A percentile compares a stretch with the other conserved stretches of the same genome.
Conservation (phyloP, 257 asterid species). For the Rubia yunnanensis region DNA sequence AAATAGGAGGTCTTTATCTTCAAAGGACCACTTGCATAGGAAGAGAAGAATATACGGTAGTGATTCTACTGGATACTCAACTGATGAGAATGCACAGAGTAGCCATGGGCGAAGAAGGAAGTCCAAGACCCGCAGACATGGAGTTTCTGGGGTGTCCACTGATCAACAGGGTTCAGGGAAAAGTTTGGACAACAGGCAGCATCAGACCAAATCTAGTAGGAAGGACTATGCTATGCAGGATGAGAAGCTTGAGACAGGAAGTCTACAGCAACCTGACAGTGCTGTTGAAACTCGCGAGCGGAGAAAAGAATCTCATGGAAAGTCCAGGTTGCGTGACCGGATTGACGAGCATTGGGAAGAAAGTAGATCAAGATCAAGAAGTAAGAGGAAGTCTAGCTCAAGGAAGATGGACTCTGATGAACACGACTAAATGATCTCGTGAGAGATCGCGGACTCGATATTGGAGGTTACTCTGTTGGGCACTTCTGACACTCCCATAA, state of each 20-base stretch:
- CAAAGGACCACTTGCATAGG: slow-evolving; percentile 28
- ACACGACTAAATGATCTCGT: background rate
- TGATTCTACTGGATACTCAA: slow-evolving; percentile 18
- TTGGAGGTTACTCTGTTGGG: background rate
- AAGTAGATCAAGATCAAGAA: background rate
- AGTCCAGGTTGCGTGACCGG: background rate
- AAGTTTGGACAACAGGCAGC: background rate
- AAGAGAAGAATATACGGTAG: slow-evolving; percentile 18
- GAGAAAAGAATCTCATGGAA: slow-evolving; percentile 8
- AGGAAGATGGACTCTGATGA: slow-evolving; percentile 11
- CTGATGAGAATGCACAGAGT: slow-evolving; percentile 23
- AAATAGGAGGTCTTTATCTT: slow-evolving; percentile 17
- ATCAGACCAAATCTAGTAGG: slow-evolving; percentile 13
- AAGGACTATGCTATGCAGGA: slow-evolving; percentile 2
- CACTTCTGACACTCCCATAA: too few species aligned
- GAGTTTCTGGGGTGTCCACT: slow-evolving; percentile 14
- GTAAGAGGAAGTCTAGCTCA: background rate
- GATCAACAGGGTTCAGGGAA: slow-evolving; percentile 8
- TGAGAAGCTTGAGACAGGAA: slow-evolving; percentile 14
- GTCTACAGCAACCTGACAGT: slow-evolving; percentile 16
- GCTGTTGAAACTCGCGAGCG: slow-evolving; percentile 11
- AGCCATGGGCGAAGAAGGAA: slow-evolving; percentile 12
- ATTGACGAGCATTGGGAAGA: background rate
- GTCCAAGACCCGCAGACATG: slow-evolving; percentile 12
- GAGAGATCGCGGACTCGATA: background rate